A percentile compares a stretch with the other conserved stretches of the same genome.
These are phyloP conservation scores for Paecilomyces variotii DNA, from an alignment of 2,329 filamentous ascomycete species.

Conservation along the genomic window DNA sequence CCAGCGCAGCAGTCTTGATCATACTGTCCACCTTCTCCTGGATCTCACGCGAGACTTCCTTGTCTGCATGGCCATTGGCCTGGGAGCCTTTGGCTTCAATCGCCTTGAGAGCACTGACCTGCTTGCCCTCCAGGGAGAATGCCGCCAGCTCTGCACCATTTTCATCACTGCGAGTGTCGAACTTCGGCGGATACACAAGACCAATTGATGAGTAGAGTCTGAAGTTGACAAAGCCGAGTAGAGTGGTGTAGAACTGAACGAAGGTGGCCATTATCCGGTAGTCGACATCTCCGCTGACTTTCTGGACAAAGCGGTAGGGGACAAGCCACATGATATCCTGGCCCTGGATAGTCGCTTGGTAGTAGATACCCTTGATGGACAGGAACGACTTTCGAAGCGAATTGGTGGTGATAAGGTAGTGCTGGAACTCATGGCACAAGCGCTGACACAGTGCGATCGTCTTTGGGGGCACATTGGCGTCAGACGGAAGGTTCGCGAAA, in stretches of 20 bases:
- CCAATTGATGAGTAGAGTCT: conserved; percentile 84
- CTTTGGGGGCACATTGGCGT: conserved; percentile 80
- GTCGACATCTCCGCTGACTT: conserved; percentile 87
- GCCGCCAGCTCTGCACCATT: conserved; percentile 82
- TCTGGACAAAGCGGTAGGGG: conserved; percentile 95
- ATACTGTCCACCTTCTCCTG: conserved; percentile 58
- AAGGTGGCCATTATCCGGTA: conserved; percentile 99
- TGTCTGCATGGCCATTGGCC: conserved; percentile 39
- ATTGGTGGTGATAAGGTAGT: conserved; percentile 90
- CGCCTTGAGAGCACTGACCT: conserved; percentile 41
- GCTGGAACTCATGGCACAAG: conserved; percentile 90
- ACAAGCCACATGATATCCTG: conserved; percentile 97
- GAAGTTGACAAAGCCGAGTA: conserved; percentile 94
- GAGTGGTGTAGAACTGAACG: conserved; percentile 95
- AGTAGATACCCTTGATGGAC: conserved; percentile 99
- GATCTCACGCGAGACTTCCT: conserved; percentile 61
- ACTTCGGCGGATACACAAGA: conserved; percentile 91
- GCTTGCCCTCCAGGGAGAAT: conserved; percentile 78
- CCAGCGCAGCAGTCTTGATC: conserved; percentile 32
- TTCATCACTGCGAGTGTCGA: conserved; percentile 79
- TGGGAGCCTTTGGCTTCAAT: conserved; percentile 38
- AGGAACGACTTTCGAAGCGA: conserved; percentile 92
- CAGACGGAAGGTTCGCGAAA: conserved; percentile 92
- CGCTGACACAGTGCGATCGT: conserved; percentile 93
- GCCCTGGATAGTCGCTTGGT: conserved; percentile 93